Evolutionary conservation across 805 yeast genomes (phyloP).

Genomic region (Metschnikowia baotianmanensis): DNA sequence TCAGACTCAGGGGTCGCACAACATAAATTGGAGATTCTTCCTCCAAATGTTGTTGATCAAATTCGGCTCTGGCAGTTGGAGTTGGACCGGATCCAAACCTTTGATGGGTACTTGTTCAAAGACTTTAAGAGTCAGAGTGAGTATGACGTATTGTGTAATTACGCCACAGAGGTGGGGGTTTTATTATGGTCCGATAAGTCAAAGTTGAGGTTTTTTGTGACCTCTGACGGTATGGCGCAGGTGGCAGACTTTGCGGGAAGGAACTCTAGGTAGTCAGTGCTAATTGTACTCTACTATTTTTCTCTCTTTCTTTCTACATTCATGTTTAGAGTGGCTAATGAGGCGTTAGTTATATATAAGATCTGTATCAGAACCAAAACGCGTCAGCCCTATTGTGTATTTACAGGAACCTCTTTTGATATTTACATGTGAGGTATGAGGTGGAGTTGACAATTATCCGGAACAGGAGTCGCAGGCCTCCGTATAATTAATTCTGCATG

Average conservation of each 20-base stretch:
- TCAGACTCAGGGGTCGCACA: conserved; percentile 41
- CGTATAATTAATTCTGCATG: conserved; percentile 29
- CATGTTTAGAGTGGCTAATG: too few relatives aligned
- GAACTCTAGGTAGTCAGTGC: conserved; percentile 24
- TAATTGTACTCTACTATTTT: not conserved
- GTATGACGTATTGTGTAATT: conserved; percentile 65
- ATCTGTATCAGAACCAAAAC: too few relatives aligned
- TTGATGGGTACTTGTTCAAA: conserved; percentile 82
- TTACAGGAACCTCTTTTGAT: conserved; percentile 11
- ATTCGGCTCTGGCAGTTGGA: conserved; percentile 95
- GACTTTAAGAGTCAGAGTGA: conserved; percentile 80
- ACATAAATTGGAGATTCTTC: conserved; percentile 62
- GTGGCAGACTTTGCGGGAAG: conserved; percentile 89
- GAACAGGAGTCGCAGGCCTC: conserved; percentile 25
- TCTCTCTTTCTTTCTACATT: not conserved
- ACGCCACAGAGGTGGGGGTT: conserved; percentile 90
- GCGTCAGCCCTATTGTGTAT: conserved; percentile 1
- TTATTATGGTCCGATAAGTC: conserved; percentile 79
- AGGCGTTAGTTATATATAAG: not conserved
- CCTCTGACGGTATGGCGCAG: conserved; percentile 81
- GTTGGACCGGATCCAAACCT: conserved; percentile 83
- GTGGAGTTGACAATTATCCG: conserved; percentile 19
- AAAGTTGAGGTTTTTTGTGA: conserved; percentile 76
- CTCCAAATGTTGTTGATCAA: conserved; percentile 97
- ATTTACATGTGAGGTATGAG: conserved; percentile 9